These are phyloP conservation scores for Xerocomellus amylosporus DNA, from an alignment of 768 basidiomycete species.

Conservation along the genomic window DNA sequence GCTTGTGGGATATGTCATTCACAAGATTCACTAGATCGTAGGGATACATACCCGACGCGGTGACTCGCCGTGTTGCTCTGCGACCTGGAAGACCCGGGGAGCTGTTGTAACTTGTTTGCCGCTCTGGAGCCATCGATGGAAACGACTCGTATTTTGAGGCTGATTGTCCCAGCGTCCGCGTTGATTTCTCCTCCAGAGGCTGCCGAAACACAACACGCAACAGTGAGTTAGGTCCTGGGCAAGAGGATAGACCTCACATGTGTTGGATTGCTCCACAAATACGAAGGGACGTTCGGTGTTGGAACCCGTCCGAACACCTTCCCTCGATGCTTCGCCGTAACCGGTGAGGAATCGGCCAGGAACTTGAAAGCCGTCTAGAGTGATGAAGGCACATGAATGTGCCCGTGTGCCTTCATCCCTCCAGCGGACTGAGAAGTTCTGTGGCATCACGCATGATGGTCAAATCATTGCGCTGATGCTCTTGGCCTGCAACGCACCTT, in stretches of 20 bases:
- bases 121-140: slow-evolving; percentile 31
- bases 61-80: slow-evolving; percentile 41
- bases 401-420: slow-evolving; percentile 53
- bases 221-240: neutral
- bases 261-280: slow-evolving; percentile 44
- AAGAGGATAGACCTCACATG: slow-evolving; percentile 32
- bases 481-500: slow-evolving; percentile 38
- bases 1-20: slow-evolving; percentile 32
- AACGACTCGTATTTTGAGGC: slow-evolving; percentile 44
- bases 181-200: slow-evolving; percentile 21
- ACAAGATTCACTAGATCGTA: neutral
- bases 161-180: slow-evolving; percentile 50
- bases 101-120: slow-evolving; percentile 42
- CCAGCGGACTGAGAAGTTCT: slow-evolving; percentile 67
- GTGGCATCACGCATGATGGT: slow-evolving; percentile 2
- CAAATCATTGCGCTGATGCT: neutral
- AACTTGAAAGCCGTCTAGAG: slow-evolving; percentile 60
- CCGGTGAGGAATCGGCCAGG: slow-evolving; percentile 65
- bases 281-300: slow-evolving; percentile 58
- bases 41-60: slow-evolving; percentile 40
- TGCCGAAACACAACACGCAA: neutral
- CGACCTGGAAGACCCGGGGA: slow-evolving; percentile 38
- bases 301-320: slow-evolving; percentile 50
- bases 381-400: slow-evolving; percentile 58
- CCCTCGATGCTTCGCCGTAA: slow-evolving; percentile 49